phyloP scores from a whole-genome alignment of 2,329 filamentous ascomycete genomes.

The Neobulgaria alba region DNA sequence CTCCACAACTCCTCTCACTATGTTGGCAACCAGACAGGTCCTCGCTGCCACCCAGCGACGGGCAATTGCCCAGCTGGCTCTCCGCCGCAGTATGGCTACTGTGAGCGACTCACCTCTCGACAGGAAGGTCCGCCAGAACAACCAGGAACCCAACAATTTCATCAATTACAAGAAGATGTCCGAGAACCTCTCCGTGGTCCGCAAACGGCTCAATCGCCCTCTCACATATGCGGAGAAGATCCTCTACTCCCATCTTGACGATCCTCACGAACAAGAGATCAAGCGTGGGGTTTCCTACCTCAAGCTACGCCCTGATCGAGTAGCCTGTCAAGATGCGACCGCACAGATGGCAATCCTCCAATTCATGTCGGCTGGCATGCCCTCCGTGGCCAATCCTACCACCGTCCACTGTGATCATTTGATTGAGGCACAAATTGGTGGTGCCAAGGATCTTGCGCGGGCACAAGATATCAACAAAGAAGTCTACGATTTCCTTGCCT shows the following conservation, averaged over 20 bases:
- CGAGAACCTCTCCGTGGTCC: conserved; percentile 90
- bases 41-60: conserved; percentile 58
- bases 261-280: conserved; percentile 92
- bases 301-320: conserved; percentile 92
- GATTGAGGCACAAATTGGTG: conserved; percentile 94
- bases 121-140: conserved; percentile 97
- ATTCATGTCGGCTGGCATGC: conserved; percentile 99
- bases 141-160: conserved; percentile 90
- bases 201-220: conserved; percentile 80
- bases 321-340: conserved; percentile 98
- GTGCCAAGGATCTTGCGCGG: conserved; percentile 84
- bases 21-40: conserved; percentile 65
- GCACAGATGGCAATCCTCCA: conserved; percentile 99
- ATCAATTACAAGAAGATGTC: conserved; percentile 99
- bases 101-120: conserved; percentile 79
- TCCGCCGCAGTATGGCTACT: conserved; percentile 67
- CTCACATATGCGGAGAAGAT: conserved; percentile 98
- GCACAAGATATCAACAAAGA: conserved; percentile 96
- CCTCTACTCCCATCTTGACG: conserved; percentile 95
- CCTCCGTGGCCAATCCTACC: conserved; percentile 83
- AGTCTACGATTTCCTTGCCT: conserved; percentile 94
- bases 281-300: conserved; percentile 93
- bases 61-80: conserved; percentile 49
- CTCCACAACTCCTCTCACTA: conserved; percentile 27
- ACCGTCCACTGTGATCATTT: conserved; percentile 99